A percentile compares a stretch with the other conserved stretches of the same genome.
Evolutionary conservation across 441 rosid species (phyloP).

Genomic region (Gossypium armourianum): DNA sequence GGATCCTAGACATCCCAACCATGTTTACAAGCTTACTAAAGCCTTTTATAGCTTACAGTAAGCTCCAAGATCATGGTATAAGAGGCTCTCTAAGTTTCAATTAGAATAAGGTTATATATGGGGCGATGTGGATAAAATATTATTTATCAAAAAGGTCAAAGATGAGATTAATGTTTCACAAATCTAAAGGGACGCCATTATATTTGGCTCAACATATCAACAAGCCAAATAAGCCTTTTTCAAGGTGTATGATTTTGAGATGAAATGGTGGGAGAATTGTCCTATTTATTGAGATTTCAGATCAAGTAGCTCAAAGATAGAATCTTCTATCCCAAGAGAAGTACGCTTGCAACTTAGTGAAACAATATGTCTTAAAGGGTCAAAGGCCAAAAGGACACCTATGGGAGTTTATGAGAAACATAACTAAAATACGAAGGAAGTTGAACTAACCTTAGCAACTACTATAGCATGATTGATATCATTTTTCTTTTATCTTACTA

Average conservation of each 20-base stretch:
- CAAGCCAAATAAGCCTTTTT: not conserved
- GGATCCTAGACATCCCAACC: no score
- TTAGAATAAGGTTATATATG: no score
- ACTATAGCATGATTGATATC: not conserved
- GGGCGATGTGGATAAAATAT: not conserved
- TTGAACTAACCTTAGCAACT: not conserved
- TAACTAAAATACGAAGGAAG: not conserved
- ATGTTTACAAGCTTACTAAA: no score
- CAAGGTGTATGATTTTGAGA: not conserved
- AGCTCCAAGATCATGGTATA: not conserved
- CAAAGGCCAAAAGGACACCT: not conserved
- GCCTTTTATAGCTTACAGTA: not conserved
- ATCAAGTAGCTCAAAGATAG: not conserved
- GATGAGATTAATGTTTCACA: not conserved
- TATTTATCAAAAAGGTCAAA: not conserved
- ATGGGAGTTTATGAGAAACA: not conserved
- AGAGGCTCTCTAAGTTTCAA: not conserved
- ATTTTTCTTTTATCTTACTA: no score
- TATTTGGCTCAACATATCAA: not conserved
- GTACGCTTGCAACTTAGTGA: not conserved
- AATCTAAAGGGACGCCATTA: not conserved
- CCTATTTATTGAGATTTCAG: not conserved
- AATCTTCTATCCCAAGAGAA: not conserved
- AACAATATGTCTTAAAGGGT: not conserved
- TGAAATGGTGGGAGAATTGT: not conserved